A percentile compares a stretch with the other conserved stretches of the same genome.
Evolutionary conservation across 2,329 filamentous ascomycete species (phyloP).

Genomic region (Coniochaeta sp.): DNA sequence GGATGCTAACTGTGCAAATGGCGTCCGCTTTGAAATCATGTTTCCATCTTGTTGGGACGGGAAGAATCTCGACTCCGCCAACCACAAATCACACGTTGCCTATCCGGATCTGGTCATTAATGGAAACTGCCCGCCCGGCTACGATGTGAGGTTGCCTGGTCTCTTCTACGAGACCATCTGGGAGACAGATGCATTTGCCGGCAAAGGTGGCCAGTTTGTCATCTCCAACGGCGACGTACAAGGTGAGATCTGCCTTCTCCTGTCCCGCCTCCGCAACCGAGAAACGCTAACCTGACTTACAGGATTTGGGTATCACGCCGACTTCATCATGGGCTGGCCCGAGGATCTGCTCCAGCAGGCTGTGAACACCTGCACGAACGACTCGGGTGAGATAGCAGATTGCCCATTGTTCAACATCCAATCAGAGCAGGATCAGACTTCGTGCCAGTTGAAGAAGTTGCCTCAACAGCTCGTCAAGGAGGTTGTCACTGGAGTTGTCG

Average conservation of each 20-base stretch:
- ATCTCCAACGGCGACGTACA: slow-evolving; percentile 72
- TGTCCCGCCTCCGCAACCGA: not conserved
- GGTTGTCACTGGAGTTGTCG: slow-evolving; percentile 46
- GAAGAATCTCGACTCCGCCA: slow-evolving; percentile 43
- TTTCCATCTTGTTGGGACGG: slow-evolving; percentile 91
- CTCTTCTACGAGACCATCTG: slow-evolving; percentile 85
- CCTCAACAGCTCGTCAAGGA: slow-evolving; percentile 51
- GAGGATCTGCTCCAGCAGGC: slow-evolving; percentile 59
- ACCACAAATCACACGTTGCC: slow-evolving; percentile 62
- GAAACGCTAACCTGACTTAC: not conserved
- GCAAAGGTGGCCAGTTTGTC: slow-evolving; percentile 60
- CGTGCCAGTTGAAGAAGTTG: slow-evolving; percentile 53
- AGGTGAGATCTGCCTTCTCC: slow-evolving; percentile 35
- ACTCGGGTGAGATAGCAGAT: slow-evolving; percentile 60
- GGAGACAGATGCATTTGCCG: slow-evolving; percentile 59
- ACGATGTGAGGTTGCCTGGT: slow-evolving; percentile 59
- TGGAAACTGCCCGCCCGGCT: slow-evolving; percentile 66
- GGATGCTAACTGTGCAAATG: slow-evolving; percentile 74
- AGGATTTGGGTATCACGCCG: slow-evolving; percentile 71
- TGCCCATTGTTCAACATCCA: slow-evolving; percentile 72
- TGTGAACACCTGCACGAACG: slow-evolving; percentile 67
- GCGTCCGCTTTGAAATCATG: slow-evolving; percentile 75
- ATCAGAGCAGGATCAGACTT: slow-evolving; percentile 37
- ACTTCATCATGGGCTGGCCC: slow-evolving; percentile 78
- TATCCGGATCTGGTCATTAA: slow-evolving; percentile 72